Percentiles rank a stretch among this genome's conserved stretches.
Evolutionary conservation across 2,329 filamentous ascomycete species (phyloP).

Genomic region (Elsinoe necatrix): DNA sequence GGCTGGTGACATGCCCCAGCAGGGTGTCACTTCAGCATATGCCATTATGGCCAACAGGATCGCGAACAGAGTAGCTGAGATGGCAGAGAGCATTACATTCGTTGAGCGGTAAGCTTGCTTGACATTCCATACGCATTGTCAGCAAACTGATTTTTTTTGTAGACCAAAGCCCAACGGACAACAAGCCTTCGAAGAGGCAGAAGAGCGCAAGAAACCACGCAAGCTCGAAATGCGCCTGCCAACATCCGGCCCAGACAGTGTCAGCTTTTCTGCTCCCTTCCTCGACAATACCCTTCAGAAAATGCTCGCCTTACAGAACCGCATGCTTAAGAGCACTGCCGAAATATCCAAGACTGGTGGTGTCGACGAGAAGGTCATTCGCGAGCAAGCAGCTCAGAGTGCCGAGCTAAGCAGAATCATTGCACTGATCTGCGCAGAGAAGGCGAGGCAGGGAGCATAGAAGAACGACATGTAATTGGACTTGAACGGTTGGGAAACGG

Average conservation of each 20-base stretch:
- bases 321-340: slow-evolving; percentile 42
- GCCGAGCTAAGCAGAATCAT: slow-evolving; percentile 43
- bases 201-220: slow-evolving; percentile 36
- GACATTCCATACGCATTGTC: neutral
- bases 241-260: slow-evolving; percentile 28
- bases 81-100: slow-evolving; percentile 46
- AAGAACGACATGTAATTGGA: neutral
- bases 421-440: slow-evolving; percentile 45
- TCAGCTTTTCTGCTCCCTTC: slow-evolving; percentile 45
- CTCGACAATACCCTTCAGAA: slow-evolving; percentile 46
- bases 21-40: slow-evolving; percentile 37
- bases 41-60: slow-evolving; percentile 44
- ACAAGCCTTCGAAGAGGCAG: slow-evolving; percentile 21
- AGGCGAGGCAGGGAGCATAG: slow-evolving; percentile 40
- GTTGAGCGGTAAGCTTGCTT: slow-evolving; percentile 33
- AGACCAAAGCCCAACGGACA: slow-evolving; percentile 23
- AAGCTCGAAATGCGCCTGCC: slow-evolving; percentile 44
- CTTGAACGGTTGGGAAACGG: neutral
- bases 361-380: slow-evolving; percentile 40
- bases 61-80: slow-evolving; percentile 44
- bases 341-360: slow-evolving; percentile 39
- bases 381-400: slow-evolving; percentile 43
- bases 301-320: slow-evolving; percentile 42
- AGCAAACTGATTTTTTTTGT: slow-evolving; percentile 7
- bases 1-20: slow-evolving; percentile 24